Percentiles rank a stretch among this genome's conserved stretches.
phyloP scores from a whole-genome alignment of 345 rosid species.

The Salix purpurea region DNA sequence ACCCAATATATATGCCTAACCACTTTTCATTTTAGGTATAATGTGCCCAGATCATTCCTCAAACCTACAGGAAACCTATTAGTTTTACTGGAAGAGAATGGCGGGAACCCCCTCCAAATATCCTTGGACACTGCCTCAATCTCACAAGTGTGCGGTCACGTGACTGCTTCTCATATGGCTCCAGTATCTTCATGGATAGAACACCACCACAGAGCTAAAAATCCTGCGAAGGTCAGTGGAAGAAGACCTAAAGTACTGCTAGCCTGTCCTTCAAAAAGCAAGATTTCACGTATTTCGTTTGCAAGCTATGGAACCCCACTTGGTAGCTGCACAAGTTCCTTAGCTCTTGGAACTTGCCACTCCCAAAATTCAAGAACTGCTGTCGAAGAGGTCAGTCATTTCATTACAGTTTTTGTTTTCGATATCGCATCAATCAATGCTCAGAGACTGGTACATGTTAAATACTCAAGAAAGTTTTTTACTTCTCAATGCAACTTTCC shows the following conservation, averaged over 20 bases:
- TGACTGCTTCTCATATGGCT: conserved; percentile 25
- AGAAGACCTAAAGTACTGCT: conserved; percentile 24
- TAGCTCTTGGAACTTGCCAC: conserved; percentile 45
- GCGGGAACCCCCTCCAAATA: conserved; percentile 46
- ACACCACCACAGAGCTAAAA: background rate
- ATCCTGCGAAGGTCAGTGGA: background rate
- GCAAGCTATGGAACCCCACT: conserved; percentile 56
- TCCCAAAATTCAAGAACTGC: conserved; percentile 36
- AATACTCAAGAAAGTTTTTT: background rate
- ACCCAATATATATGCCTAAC: too few species aligned
- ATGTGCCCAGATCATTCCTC: conserved; percentile 51
- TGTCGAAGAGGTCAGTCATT: conserved; percentile 37
- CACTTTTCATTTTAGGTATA: conserved; percentile 35
- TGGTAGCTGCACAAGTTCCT: conserved; percentile 37
- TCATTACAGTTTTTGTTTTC: background rate
- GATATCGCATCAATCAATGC: background rate
- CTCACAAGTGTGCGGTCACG: conserved; percentile 27
- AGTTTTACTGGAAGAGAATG: conserved; percentile 52
- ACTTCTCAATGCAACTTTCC: background rate
- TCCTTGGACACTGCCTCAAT: conserved; percentile 39
- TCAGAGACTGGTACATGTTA: background rate
- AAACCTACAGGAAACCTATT: conserved; percentile 37
- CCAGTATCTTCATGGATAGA: conserved; percentile 12
- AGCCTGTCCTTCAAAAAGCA: conserved; percentile 30
- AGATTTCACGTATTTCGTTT: conserved; percentile 39